Evolutionary conservation across 768 basidiomycete genomes (phyloP).

Genomic region (Trametes punicea): DNA sequence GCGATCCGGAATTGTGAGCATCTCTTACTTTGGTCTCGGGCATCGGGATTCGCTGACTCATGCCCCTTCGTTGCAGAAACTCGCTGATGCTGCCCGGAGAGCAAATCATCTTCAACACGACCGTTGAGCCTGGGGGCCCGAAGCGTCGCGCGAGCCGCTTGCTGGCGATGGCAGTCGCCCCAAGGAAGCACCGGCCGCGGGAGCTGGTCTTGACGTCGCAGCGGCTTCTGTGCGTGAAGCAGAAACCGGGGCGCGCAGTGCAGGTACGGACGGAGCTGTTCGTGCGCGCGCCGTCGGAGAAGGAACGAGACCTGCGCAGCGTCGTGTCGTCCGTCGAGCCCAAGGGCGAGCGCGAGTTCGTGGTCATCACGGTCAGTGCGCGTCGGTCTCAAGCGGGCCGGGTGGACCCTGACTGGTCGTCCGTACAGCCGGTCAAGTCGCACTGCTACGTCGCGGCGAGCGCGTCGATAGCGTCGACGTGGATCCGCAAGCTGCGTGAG

Average conservation of each 20-base stretch:
- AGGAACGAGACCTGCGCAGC: slow-evolving; percentile 44
- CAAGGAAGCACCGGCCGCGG: slow-evolving; percentile 47
- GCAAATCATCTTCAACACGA: slow-evolving; percentile 45
- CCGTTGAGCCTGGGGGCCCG: slow-evolving; percentile 51
- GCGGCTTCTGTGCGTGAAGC: slow-evolving; percentile 57
- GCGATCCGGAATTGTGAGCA: slow-evolving; percentile 46
- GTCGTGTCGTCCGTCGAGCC: slow-evolving; percentile 46
- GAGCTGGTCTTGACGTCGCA: slow-evolving; percentile 55
- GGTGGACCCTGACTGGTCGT: slow-evolving; percentile 7
- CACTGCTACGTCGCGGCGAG: slow-evolving; percentile 28
- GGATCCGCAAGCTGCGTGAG: slow-evolving; percentile 34
- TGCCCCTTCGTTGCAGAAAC: slow-evolving; percentile 22
- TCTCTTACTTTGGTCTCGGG: neutral
- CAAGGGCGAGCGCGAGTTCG: slow-evolving; percentile 57
- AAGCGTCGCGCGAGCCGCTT: slow-evolving; percentile 57
- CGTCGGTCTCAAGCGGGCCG: neutral
- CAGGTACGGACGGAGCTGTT: slow-evolving; percentile 52
- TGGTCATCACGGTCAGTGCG: slow-evolving; percentile 55
- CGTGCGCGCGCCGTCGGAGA: slow-evolving; percentile 32
- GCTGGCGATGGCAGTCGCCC: slow-evolving; percentile 47
- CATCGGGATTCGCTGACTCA: neutral
- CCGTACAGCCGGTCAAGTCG: slow-evolving; percentile 43
- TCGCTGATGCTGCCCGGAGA: slow-evolving; percentile 45
- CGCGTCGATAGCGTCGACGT: slow-evolving; percentile 27
- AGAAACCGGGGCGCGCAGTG: slow-evolving; percentile 35